Base-by-base conservation (phyloP, 2,329 filamentous ascomycete species). In the Fusarium sp. region DNA sequence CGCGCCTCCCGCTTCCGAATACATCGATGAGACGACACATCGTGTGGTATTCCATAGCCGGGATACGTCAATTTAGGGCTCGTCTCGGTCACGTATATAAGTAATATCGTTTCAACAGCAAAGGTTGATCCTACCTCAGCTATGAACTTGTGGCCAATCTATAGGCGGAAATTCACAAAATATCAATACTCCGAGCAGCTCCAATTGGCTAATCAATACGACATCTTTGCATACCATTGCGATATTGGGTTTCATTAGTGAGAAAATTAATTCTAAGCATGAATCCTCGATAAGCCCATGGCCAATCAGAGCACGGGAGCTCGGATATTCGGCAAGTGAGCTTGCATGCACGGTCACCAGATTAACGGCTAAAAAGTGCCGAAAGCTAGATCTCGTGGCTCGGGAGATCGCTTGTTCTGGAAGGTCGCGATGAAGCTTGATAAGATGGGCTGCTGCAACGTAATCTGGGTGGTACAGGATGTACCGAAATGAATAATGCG, bases 351-450 rank as follows among this genome's bases (percentile, higher is more conserved):
- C n/a, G n/a, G n/a, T n/a, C n/a, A 62, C 57, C 45, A 52, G 22
- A 45, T 38, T 24, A 15, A 62, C 57, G 62, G 62, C 62, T 65
- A 63, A 63, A 39, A 63, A 34, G 39, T 65, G 62, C 62, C 62
- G 62, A 52, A 11, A 4, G 1, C 3, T 18, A 38, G 36, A 62
- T 50, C 20, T 64, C 55, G 28, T 45, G 39, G 38, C 18, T 15
- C 57, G 57, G 32, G 30, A 32, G 39, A 39, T 51, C 9, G 24
- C 32, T 42, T n/a, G 34, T 63, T 62, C 26, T 44, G 62, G 62
- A 62, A 63, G 62, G 62, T 65, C n/a, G 14, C 12, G 1, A 26
- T 22, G 20, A 24, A 8, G 28, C 30, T 57, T 32, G 50, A 62
- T 39, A 26, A 58, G 32, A 26, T 36, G 28, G 0, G 0, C 18